These are phyloP conservation scores for Pichia nanzhaoensis DNA, from an alignment of 805 yeast genomes.

Conservation along the genomic window DNA sequence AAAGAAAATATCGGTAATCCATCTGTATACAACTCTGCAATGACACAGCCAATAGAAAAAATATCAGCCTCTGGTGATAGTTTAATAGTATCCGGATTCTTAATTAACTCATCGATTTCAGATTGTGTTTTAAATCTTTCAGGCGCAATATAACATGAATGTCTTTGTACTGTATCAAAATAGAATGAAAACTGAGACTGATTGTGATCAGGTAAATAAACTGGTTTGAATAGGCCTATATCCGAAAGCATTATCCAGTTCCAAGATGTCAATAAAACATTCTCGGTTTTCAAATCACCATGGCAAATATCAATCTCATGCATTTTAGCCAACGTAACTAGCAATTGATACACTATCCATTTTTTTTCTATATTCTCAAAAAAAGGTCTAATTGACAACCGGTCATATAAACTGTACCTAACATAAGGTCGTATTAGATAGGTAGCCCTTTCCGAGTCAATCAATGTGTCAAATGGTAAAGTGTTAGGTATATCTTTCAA, in stretches of 20 bases:
- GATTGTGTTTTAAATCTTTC: slow-evolving; percentile 58
- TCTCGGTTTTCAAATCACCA: slow-evolving; percentile 91
- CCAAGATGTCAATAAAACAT: slow-evolving; percentile 80
- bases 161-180: slow-evolving; percentile 82
- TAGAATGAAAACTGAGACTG: slow-evolving; percentile 89
- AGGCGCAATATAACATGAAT: slow-evolving; percentile 90
- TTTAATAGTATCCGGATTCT: slow-evolving; percentile 16
- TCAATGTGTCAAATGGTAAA: slow-evolving; percentile 61
- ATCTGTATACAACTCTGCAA: slow-evolving; percentile 82
- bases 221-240: slow-evolving; percentile 82
- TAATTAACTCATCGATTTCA: slow-evolving; percentile 15
- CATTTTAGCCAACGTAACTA: slow-evolving; percentile 54
- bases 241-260: slow-evolving; percentile 81
- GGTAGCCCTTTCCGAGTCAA: slow-evolving; percentile 90
- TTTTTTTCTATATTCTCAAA: slow-evolving; percentile 71
- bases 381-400: slow-evolving; percentile 83
- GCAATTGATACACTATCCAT: slow-evolving; percentile 78
- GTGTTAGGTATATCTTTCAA: slow-evolving; percentile 53
- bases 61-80: slow-evolving; percentile 70
- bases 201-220: slow-evolving; percentile 80
- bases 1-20: slow-evolving; percentile 83
- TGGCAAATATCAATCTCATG: slow-evolving; percentile 63
- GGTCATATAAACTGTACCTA: slow-evolving; percentile 76
- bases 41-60: slow-evolving; percentile 77
- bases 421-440: slow-evolving; percentile 80